A percentile compares a stretch with the other conserved stretches of the same genome.
phyloP scores from a whole-genome alignment of 1,284 basidiomycete species.

The Leccinum colubrinum region DNA sequence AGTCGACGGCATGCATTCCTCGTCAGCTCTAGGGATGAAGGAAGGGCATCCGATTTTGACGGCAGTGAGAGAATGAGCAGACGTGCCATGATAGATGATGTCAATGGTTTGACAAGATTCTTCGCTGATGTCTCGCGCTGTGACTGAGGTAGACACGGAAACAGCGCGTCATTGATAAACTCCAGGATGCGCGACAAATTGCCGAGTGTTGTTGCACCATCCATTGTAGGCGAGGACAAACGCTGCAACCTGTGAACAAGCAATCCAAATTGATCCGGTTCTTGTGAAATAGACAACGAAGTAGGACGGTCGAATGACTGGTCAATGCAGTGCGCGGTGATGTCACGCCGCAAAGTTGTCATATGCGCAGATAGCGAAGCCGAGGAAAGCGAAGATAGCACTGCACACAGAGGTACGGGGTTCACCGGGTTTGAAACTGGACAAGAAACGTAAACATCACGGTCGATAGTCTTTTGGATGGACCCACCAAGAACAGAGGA shows the following conservation, averaged over 20 bases:
- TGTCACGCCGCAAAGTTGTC: conserved; percentile 60
- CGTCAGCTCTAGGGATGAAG: conserved; percentile 59
- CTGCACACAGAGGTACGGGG: conserved; percentile 48
- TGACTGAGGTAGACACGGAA: conserved; percentile 51
- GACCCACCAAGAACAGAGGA: no score
- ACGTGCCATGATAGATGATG: conserved; percentile 57
- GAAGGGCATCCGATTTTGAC: conserved; percentile 53
- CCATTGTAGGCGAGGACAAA: conserved; percentile 42
- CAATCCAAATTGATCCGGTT: conserved; percentile 31
- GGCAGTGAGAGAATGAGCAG: conserved; percentile 70
- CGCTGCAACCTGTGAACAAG: conserved; percentile 42
- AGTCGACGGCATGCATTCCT: conserved; percentile 46
- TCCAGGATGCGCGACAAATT: conserved; percentile 52
- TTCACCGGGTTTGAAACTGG: conserved; percentile 57
- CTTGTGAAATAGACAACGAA: conserved; percentile 38
- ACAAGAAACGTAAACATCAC: neutral
- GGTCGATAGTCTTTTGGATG: no score
- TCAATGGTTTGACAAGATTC: conserved; percentile 57
- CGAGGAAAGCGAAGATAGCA: conserved; percentile 60
- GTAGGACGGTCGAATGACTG: conserved; percentile 51
- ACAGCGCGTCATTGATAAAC: conserved; percentile 56
- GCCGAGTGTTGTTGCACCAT: conserved; percentile 41
- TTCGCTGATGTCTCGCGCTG: conserved; percentile 44
- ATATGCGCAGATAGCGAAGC: conserved; percentile 54
- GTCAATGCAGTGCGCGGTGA: conserved; percentile 60